phyloP scores from a whole-genome alignment of 495 filamentous ascomycete genomes.

The Neurospora sp. region DNA sequence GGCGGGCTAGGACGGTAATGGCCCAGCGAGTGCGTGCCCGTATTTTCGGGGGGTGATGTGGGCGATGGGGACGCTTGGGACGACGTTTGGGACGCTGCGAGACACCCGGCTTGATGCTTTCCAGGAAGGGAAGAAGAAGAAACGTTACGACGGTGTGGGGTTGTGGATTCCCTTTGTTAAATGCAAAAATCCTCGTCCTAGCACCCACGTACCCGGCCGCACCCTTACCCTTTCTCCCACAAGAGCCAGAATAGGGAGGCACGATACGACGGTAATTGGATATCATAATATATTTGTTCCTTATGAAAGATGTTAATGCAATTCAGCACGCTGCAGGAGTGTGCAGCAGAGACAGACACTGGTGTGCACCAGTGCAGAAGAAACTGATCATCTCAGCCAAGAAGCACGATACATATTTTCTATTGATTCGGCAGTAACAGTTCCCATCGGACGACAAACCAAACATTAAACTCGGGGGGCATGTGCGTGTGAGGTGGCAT shows the following conservation, averaged over 20 bases:
- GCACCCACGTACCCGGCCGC: background rate
- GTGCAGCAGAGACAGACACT: background rate
- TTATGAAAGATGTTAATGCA: background rate
- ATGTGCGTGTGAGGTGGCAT: background rate
- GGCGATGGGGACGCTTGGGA: background rate
- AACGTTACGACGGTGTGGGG: background rate
- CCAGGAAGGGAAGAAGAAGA: background rate
- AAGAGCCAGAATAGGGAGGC: background rate
- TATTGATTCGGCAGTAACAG: background rate
- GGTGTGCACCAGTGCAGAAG: no score
- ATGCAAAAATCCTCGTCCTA: background rate
- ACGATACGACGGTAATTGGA: background rate
- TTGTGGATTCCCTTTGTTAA: background rate
- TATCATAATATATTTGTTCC: background rate
- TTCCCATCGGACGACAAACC: background rate
- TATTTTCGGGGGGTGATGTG: background rate
- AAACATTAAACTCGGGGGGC: background rate
- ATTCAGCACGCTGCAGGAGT: background rate
- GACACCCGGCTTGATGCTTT: background rate
- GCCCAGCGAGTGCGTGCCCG: background rate
- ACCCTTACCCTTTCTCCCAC: background rate
- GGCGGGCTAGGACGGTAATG: background rate
- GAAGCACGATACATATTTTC: background rate
- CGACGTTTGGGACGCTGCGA: background rate
- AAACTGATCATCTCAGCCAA: background rate